Conservation (phyloP, 768 basidiomycete genomes). For the Dendrothele bispora region DNA sequence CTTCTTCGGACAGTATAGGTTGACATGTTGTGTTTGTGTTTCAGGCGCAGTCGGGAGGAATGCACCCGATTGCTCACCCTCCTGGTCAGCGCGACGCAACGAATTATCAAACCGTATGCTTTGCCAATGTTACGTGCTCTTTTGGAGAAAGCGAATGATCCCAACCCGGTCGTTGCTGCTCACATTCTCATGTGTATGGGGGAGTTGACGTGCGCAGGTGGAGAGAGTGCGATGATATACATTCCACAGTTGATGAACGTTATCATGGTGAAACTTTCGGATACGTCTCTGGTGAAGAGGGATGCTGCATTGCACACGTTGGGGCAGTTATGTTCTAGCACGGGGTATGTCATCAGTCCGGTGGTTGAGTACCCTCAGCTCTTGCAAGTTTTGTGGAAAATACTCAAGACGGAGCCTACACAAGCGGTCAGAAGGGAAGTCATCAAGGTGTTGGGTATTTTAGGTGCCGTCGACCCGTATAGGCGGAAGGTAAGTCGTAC, state of each 20-base stretch:
- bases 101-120: slow-evolving; percentile 94
- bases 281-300: slow-evolving; percentile 84
- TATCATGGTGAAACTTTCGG: slow-evolving; percentile 86
- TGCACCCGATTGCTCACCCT: slow-evolving; percentile 88
- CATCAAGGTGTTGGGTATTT: slow-evolving; percentile 91
- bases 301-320: slow-evolving; percentile 93
- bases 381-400: slow-evolving; percentile 79
- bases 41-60: slow-evolving; percentile 85
- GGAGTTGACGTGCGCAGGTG: slow-evolving; percentile 89
- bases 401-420: slow-evolving; percentile 79
- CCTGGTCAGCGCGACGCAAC: slow-evolving; percentile 87
- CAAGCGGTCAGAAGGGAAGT: slow-evolving; percentile 80
- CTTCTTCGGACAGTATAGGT: not conserved
- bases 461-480: slow-evolving; percentile 96
- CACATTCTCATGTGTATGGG: slow-evolving; percentile 94
- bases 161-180: slow-evolving; percentile 85
- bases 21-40: not conserved
- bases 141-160: slow-evolving; percentile 84
- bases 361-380: slow-evolving; percentile 90
- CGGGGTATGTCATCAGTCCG: slow-evolving; percentile 91
- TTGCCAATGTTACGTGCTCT: slow-evolving; percentile 93
- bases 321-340: slow-evolving; percentile 94
- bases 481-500: slow-evolving; percentile 71
- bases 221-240: slow-evolving; percentile 83
- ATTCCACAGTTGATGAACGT: slow-evolving; percentile 89